phyloP scores from a whole-genome alignment of 2,329 filamentous ascomycete genomes.

The Botryosphaeria agaves region DNA sequence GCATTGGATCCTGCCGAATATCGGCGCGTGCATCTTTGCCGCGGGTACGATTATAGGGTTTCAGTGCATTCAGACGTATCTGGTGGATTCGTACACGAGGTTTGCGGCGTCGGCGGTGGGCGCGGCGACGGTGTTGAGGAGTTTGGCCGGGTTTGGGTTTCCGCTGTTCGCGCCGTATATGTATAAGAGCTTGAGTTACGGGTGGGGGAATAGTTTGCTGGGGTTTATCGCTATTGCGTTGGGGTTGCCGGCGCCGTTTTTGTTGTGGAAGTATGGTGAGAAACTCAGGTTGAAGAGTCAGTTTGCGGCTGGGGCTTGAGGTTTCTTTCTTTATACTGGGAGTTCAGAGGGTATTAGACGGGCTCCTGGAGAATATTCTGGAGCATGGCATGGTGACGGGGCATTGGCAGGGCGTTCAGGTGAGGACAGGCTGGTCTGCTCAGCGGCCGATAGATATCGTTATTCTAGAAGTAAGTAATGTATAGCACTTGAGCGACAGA shows the following conservation, averaged over 20 bases:
- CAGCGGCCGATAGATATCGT: too few relatives aligned
- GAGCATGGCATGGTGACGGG: too few relatives aligned
- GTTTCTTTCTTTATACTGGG: too few relatives aligned
- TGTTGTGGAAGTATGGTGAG: constrained; percentile 24
- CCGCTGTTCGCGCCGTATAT: constrained; percentile 41
- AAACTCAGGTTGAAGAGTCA: constrained; percentile 14
- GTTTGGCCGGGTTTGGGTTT: constrained; percentile 38
- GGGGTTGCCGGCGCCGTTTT: constrained; percentile 30
- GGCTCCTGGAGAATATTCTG: too few relatives aligned
- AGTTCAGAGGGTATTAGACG: too few relatives aligned
- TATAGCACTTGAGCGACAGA: too few relatives aligned
- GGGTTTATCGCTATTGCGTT: constrained; percentile 36
- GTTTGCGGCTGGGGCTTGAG: constrained; percentile 15
- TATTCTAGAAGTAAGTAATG: too few relatives aligned
- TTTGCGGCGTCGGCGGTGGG: constrained; percentile 34
- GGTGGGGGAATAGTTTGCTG: constrained; percentile 36
- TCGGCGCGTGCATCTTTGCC: constrained; percentile 38
- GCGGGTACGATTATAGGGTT: constrained; percentile 39
- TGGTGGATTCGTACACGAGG: constrained; percentile 36
- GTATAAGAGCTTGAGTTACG: constrained; percentile 28
- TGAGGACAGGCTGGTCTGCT: too few relatives aligned
- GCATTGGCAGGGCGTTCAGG: too few relatives aligned
- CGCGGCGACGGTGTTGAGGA: constrained; percentile 37
- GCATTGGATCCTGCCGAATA: constrained; percentile 44
- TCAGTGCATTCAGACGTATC: constrained; percentile 42